Evolutionary conservation across 140 eudicot species (phyloP).

Genomic region (Oenanthe javanica): DNA sequence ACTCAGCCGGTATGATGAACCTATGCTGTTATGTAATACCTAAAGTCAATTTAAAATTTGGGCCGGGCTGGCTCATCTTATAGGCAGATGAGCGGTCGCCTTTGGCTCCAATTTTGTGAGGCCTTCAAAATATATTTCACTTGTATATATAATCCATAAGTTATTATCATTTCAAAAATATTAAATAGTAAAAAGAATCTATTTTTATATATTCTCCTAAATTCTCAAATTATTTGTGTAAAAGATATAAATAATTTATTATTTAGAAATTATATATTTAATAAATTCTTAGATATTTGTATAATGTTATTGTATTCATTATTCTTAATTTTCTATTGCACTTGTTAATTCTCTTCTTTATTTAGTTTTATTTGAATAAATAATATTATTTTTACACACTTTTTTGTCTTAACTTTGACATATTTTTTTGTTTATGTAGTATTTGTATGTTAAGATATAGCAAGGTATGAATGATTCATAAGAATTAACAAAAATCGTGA

Average conservation of each 20-base stretch:
- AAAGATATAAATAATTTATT: not conserved
- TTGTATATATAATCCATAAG: not conserved
- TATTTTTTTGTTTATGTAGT: not conserved
- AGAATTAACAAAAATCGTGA: not conserved
- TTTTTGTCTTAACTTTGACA: not conserved
- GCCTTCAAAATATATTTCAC: not conserved
- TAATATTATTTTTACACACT: not conserved
- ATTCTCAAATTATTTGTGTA: not conserved
- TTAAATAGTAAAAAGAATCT: not conserved
- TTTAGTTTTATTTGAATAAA: not conserved
- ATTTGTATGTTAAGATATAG: not conserved
- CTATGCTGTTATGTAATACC: not conserved
- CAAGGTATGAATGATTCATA: not conserved
- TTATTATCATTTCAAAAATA: not conserved
- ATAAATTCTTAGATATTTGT: not conserved
- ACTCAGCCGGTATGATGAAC: constrained; percentile 64
- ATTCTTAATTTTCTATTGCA: not conserved
- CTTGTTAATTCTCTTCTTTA: not conserved
- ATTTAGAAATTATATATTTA: not conserved
- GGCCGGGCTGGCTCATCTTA: not conserved
- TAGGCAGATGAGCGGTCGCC: not conserved
- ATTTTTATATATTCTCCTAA: not conserved
- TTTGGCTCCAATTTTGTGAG: not conserved
- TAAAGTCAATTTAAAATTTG: not conserved
- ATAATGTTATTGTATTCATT: not conserved